phyloP scores from a whole-genome alignment of 768 basidiomycete genomes.

The Termitomyces eurrhizus region DNA sequence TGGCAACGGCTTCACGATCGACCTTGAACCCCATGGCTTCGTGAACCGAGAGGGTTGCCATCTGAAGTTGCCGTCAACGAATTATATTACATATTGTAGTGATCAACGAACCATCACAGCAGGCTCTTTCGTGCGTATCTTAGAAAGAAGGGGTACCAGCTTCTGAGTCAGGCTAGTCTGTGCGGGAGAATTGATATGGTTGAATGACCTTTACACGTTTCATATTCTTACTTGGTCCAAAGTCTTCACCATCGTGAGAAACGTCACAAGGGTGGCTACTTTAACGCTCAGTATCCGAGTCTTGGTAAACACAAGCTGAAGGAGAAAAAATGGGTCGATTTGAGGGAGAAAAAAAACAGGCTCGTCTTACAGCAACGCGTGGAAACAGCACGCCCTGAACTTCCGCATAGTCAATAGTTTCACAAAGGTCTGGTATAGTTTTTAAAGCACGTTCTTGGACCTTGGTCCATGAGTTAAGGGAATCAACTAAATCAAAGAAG shows the following conservation, averaged over 20 bases:
- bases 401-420: conserved; percentile 92
- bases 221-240: conserved; percentile 71
- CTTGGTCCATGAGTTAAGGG: conserved; percentile 29
- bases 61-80: conserved; percentile 35
- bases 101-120: conserved; percentile 72
- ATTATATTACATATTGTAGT: conserved; percentile 1
- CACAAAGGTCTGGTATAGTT: conserved; percentile 82
- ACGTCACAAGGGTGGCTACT: conserved; percentile 82
- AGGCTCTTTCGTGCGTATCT: conserved; percentile 95
- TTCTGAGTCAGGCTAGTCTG: conserved; percentile 90
- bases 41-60: conserved; percentile 86
- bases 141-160: conserved; percentile 89
- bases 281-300: conserved; percentile 89
- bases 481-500: background rate
- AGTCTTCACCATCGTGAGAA: conserved; percentile 83
- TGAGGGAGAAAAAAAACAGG: background rate
- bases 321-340: background rate
- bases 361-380: conserved; percentile 74
- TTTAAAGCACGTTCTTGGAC: conserved; percentile 91
- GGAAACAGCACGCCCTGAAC: conserved; percentile 89
- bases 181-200: background rate
- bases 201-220: background rate
- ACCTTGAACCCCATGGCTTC: conserved; percentile 96
- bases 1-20: conserved; percentile 89
- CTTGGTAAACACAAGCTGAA: conserved; percentile 86